phyloP scores from a whole-genome alignment of 345 rosid species.

The Kandelia obovata region DNA sequence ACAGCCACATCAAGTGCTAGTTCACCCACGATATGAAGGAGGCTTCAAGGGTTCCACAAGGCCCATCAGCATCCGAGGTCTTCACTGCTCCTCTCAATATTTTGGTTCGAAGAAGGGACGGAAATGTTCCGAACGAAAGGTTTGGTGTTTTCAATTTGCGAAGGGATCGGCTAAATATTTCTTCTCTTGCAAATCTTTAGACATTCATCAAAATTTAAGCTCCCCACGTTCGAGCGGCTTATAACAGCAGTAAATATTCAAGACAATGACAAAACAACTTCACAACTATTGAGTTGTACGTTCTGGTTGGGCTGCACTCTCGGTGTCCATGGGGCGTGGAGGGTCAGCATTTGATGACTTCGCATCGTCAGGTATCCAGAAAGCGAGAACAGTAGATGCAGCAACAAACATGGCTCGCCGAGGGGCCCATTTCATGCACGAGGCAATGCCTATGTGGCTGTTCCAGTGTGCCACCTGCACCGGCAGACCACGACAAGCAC shows the following conservation, averaged over 20 bases:
- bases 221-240: background rate
- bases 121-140: too few relatives aligned
- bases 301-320: conserved; percentile 25
- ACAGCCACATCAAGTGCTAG: conserved; percentile 56
- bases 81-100: too few relatives aligned
- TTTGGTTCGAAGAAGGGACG: too few relatives aligned
- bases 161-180: too few relatives aligned
- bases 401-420: conserved; percentile 86
- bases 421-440: conserved; percentile 96
- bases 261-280: background rate
- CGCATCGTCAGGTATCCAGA: conserved; percentile 73
- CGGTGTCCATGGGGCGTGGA: conserved; percentile 22
- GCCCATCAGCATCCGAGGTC: conserved; percentile 45
- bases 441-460: conserved; percentile 69
- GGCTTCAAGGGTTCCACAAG: conserved; percentile 34
- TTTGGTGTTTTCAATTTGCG: too few relatives aligned
- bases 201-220: background rate
- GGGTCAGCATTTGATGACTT: conserved; percentile 30
- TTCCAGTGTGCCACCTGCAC: conserved; percentile 74
- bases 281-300: conserved; percentile 21
- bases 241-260: background rate
- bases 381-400: conserved; percentile 77
- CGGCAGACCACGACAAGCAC: too few relatives aligned
- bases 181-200: too few relatives aligned
- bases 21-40: conserved; percentile 48